Base-by-base conservation (phyloP, 2,329 filamentous ascomycete species). In the Talaromyces sp. region DNA sequence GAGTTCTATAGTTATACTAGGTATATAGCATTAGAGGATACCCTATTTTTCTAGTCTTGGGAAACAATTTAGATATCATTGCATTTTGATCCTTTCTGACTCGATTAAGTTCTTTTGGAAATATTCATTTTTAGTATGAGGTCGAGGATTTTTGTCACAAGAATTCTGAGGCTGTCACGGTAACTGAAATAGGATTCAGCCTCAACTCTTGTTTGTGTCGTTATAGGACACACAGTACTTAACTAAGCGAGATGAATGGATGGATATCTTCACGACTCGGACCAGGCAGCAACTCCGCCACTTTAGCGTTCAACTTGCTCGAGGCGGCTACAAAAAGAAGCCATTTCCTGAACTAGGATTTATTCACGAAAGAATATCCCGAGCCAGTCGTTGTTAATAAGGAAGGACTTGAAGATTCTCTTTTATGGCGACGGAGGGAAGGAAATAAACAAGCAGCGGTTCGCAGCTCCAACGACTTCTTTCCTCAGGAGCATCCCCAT, bases 21-120 rank as follows among this genome's bases (percentile, higher is more conserved):
- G 48, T 52, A 52, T 52, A 52, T 25, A 53, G 37, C 56, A 45
- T 58, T 53, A 52, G 50, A 52, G 37, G 46, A 58, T 53, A 58
- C 50, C 46, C 54, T 50, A 37, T 40, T 56, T 56, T 33, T 52
- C 21, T 41, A 36, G 35, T 15, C 41, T 56, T 46, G 33, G 35
- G 39, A 15, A 52, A 21, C 48, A 33, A 48, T 52, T 25, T 37
- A 52, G 33, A 39, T n/a, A 39, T 36, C 36, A 39, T 15, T 39
- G 36, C 17, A 28, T 35, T 50, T 35, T 15, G 13, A 51, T 19
- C 21, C 36, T 51, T 19, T 22, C 39, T n/a, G 13, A 48, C n/a
- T n/a, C n/a, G 5, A 50, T 13, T 21, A 13, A 21, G 19, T 17
- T 35, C 8, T 6, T 31, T 21, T 17, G 36, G 5, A 35, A 25